Evolutionary conservation across 2,329 filamentous ascomycete genomes (phyloP).

Genomic region (Elsinoe ampelina): DNA sequence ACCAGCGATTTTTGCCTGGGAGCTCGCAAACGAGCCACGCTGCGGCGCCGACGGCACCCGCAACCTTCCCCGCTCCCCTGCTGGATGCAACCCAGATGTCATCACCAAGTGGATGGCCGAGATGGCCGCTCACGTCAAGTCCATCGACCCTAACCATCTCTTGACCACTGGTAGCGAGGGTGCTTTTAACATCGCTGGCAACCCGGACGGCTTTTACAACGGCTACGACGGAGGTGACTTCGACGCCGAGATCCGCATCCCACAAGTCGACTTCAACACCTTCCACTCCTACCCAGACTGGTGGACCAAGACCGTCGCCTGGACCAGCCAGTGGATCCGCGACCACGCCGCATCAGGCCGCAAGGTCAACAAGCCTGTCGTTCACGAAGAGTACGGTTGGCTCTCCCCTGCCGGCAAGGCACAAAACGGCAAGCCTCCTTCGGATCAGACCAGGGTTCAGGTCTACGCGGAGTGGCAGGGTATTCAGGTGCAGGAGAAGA

Average conservation of each 20-base stretch:
- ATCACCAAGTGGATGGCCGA: conserved; percentile 44
- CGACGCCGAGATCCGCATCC: conserved; percentile 34
- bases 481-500: conserved; percentile 38
- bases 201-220: conserved; percentile 23
- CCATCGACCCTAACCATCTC: conserved; percentile 43
- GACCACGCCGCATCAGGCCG: conserved; percentile 42
- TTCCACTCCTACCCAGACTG: conserved; percentile 50
- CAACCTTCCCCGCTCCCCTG: conserved; percentile 36
- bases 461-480: conserved; percentile 44
- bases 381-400: conserved; percentile 49
- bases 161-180: conserved; percentile 47
- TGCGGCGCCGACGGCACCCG: conserved; percentile 50
- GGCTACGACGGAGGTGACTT: conserved; percentile 45
- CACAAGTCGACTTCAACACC: conserved; percentile 44
- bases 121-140: conserved; percentile 48
- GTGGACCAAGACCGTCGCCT: conserved; percentile 45
- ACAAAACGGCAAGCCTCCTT: conserved; percentile 37
- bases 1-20: conserved; percentile 56
- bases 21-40: conserved; percentile 57
- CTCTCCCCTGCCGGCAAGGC: conserved; percentile 41
- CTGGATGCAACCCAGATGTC: conserved; percentile 29
- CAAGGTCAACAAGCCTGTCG: conserved; percentile 42
- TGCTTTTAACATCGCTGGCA: conserved; percentile 4
- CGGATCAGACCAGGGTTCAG: conserved; percentile 37
- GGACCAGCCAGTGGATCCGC: conserved; percentile 47